Evolutionary conservation across 805 yeast species (phyloP).

Genomic region (Candida methanosorbosa): DNA sequence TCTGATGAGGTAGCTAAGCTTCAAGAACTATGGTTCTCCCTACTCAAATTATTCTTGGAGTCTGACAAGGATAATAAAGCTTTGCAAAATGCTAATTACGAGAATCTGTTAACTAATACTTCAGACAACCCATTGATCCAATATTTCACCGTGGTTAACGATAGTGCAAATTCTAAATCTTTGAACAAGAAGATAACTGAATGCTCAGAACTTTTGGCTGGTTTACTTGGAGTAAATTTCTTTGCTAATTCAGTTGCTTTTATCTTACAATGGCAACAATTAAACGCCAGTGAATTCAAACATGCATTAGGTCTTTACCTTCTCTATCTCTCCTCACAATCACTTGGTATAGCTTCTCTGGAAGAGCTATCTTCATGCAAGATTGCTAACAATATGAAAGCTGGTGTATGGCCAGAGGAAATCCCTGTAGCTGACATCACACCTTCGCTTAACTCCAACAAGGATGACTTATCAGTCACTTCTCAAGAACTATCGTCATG

Average conservation of each 20-base stretch:
- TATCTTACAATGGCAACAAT: slow-evolving; percentile 13
- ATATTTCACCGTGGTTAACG: slow-evolving; percentile 5
- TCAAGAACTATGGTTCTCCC: slow-evolving; percentile 30
- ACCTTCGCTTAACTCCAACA: too few species aligned
- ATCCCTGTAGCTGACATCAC: not conserved
- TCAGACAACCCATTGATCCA: slow-evolving; percentile 32
- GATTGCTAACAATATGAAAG: not conserved
- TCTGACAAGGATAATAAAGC: slow-evolving; percentile 6
- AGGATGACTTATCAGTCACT: too few species aligned
- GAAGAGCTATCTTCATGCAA: not conserved
- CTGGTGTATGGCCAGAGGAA: not conserved
- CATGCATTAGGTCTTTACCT: not conserved
- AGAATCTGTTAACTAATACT: slow-evolving; percentile 30
- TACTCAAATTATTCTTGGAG: slow-evolving; percentile 25
- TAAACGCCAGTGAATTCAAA: not conserved
- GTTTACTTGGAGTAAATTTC: slow-evolving; percentile 35
- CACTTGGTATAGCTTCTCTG: not conserved
- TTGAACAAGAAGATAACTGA: not conserved
- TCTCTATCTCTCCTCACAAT: not conserved
- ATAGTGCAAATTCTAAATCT: not conserved
- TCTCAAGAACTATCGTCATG: too few species aligned
- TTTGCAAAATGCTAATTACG: slow-evolving; percentile 29
- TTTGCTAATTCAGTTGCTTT: slow-evolving; percentile 36
- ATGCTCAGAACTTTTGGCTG: not conserved
- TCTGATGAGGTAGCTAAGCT: slow-evolving; percentile 21